Evolutionary conservation across 352 stramenopile genomes (phyloP).

Genomic region (Pythium oligandrum): DNA sequence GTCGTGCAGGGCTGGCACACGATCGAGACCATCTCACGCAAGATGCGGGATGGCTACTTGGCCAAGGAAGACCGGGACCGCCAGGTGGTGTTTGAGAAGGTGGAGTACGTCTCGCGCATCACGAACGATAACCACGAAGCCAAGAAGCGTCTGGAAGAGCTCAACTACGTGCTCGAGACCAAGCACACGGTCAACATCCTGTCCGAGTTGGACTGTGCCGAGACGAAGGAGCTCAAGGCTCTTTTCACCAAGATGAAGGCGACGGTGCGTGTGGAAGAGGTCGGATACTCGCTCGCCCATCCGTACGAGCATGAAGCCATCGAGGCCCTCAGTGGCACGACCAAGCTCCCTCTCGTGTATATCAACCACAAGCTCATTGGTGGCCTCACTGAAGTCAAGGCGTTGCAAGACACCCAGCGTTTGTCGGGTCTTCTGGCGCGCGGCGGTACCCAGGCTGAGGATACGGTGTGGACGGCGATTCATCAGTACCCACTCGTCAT

Average conservation of each 20-base stretch:
- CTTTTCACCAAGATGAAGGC: slow-evolving; percentile 71
- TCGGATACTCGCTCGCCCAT: slow-evolving; percentile 47
- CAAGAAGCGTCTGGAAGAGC: slow-evolving; percentile 59
- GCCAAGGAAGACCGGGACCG: slow-evolving; percentile 57
- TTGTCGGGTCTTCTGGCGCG: slow-evolving; percentile 86
- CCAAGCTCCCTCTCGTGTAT: slow-evolving; percentile 95
- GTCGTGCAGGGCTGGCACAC: slow-evolving; percentile 77
- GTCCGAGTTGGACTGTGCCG: slow-evolving; percentile 91
- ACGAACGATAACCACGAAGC: slow-evolving; percentile 56
- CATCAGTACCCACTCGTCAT: slow-evolving; percentile 68
- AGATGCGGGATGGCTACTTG: slow-evolving; percentile 63
- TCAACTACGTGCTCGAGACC: slow-evolving; percentile 66
- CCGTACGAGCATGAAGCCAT: slow-evolving; percentile 80
- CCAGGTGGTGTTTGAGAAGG: slow-evolving; percentile 67
- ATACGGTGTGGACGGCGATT: slow-evolving; percentile 70
- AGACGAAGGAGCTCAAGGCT: slow-evolving; percentile 87
- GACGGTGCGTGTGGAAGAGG: slow-evolving; percentile 45
- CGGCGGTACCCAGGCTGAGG: slow-evolving; percentile 57
- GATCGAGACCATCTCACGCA: slow-evolving; percentile 68
- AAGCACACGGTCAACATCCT: slow-evolving; percentile 91
- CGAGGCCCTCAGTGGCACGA: slow-evolving; percentile 84
- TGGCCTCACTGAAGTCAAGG: slow-evolving; percentile 91
- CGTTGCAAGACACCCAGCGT: slow-evolving; percentile 72
- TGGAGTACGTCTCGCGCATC: slow-evolving; percentile 57
- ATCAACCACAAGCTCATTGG: slow-evolving; percentile 92